Evolutionary conservation across 352 stramenopile genomes (phyloP).

Genomic region (Blastocystis sp.): DNA sequence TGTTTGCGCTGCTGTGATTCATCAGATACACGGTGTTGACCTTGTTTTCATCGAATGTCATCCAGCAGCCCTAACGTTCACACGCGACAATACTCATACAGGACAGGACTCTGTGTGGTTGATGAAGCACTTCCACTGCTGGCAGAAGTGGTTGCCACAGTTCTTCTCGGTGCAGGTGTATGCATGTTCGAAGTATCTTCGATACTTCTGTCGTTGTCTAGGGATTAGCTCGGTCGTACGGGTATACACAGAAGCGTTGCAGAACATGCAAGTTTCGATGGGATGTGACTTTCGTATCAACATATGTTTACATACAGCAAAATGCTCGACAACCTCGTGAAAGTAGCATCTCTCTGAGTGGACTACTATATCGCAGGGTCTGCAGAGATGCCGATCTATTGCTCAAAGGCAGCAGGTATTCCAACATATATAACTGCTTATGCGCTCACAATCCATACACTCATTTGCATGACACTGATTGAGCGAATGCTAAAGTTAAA

Average conservation of each 20-base stretch:
- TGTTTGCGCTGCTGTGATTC: background rate
- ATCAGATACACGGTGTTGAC: slow-evolving; percentile 12
- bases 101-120: background rate
- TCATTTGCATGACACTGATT: background rate
- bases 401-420: background rate
- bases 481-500: background rate
- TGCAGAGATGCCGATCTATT: background rate
- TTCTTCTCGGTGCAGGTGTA: background rate
- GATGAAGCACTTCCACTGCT: slow-evolving; percentile 9
- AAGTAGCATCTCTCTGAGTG: background rate
- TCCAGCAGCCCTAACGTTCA: background rate
- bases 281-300: background rate
- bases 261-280: background rate
- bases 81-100: background rate
- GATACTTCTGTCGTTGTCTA: background rate
- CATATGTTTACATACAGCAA: slow-evolving; percentile 13
- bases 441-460: background rate
- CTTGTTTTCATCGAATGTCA: background rate
- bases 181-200: background rate
- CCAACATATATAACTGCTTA: background rate
- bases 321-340: background rate
- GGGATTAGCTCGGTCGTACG: background rate
- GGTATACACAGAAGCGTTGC: background rate
- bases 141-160: background rate
- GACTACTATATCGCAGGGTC: background rate